Base-by-base conservation (phyloP, 164 flowering plant genomes). In the Houttuynia cordata region DNA sequence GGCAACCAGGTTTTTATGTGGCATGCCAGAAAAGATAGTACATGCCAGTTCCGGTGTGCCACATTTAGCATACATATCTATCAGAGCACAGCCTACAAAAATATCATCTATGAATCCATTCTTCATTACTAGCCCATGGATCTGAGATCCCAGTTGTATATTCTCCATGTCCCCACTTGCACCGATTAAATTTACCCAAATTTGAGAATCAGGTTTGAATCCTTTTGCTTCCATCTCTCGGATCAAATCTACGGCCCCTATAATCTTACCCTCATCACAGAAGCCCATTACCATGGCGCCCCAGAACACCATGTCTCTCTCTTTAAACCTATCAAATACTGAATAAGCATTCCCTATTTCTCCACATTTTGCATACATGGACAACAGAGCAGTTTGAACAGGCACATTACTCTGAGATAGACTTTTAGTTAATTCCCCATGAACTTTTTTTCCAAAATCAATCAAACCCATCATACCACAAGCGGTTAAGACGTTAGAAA, bases 251-350 rank as follows among this genome's bases (percentile, higher is more conserved):
- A 81, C 55, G 60, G 78, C 84, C 60, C 75, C 79, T 55, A 52
- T 21, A 21, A 71, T 71, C 42, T 71, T 80, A 49, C 62, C 41
- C 25, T 74, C 75, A 55, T 74, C 78, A 63, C 74, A 77, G 50
- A 76, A 65, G 24, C 82, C 84, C 15, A 77, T 67, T 39, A 81
- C 66, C 80, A 83, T 76, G 51, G 88, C 74, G 14, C 88, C 77
- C 81, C 81, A 83, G 47, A 77, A 73, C 50, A 78, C 69, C 25
- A 68, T 37, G 67, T 83, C 88, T 68, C 64, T 76, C 57, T 73
- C 75, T 53, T 69, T 53, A 53, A 78, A 74, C 37, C 52, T 20
- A 34, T 19, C 18, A 49, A 81, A 80, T 70, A 83, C 68, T 24
- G 56, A 69, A 49, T 53, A 12, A 41, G 88, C 85, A 34, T 76